Percentiles rank a stretch among this genome's conserved stretches.
phyloP scores from a whole-genome alignment of 2,329 filamentous ascomycete genomes.

The Sporothrix phasma region DNA sequence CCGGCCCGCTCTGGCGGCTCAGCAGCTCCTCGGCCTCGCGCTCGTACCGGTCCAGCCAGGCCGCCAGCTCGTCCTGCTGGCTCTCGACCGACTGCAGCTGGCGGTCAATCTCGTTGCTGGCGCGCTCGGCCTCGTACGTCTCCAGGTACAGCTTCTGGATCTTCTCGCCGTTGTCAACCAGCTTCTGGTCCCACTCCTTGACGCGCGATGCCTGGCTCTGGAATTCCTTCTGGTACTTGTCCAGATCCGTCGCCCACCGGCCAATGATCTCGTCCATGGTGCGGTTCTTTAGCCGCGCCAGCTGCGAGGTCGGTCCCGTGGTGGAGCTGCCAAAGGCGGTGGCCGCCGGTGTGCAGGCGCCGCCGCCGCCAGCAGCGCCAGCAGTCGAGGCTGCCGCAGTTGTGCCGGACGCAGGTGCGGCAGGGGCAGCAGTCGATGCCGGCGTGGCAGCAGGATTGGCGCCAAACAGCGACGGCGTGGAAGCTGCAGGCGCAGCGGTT shows the following conservation, averaged over 20 bases:
- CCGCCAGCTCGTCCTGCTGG: constrained; percentile 82
- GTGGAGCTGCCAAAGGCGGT: constrained; percentile 59
- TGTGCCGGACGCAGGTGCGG: constrained; percentile 18
- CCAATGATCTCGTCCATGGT: constrained; percentile 99
- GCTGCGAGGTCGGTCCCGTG: constrained; percentile 67
- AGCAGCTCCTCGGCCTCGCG: constrained; percentile 84
- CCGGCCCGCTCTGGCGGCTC: constrained; percentile 62
- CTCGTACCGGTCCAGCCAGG: constrained; percentile 86
- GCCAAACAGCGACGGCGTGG: constrained; percentile 8
- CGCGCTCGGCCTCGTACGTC: constrained; percentile 87
- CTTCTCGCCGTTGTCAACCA: constrained; percentile 91
- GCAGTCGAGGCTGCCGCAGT: constrained; percentile 23
- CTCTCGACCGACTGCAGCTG: constrained; percentile 83
- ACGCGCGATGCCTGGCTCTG: constrained; percentile 81
- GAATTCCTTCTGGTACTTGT: constrained; percentile 96
- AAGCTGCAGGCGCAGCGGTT: background rate
- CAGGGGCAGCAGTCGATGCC: constrained; percentile 12
- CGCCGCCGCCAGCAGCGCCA: constrained; percentile 17
- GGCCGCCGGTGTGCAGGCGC: constrained; percentile 17
- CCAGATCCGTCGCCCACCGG: constrained; percentile 87
- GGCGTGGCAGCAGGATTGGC: constrained; percentile 6
- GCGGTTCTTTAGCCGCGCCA: constrained; percentile 91
- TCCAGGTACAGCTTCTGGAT: constrained; percentile 87
- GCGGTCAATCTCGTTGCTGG: constrained; percentile 86
- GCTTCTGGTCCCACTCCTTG: constrained; percentile 78